phyloP scores from a whole-genome alignment of 768 basidiomycete genomes.

The Brasilioporus rufonigricans region DNA sequence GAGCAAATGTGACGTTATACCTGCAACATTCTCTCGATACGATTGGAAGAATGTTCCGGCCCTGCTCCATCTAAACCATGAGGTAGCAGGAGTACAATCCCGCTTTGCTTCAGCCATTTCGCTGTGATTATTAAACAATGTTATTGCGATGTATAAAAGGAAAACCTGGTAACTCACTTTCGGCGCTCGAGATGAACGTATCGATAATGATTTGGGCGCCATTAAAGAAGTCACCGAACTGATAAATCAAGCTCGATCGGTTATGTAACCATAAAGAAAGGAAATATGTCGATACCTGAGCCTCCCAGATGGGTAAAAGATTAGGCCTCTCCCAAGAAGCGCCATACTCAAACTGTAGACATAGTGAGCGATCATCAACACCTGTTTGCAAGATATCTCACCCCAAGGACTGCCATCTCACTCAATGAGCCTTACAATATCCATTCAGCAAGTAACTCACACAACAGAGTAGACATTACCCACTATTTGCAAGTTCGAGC shows the following conservation, averaged over 20 bases:
- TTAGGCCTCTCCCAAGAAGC: slow-evolving; percentile 85
- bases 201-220: slow-evolving; percentile 88
- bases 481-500: slow-evolving; percentile 87
- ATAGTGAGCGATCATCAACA: not conserved
- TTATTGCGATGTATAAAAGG: not conserved
- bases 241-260: not conserved
- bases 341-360: slow-evolving; percentile 81
- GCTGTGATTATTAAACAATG: slow-evolving; percentile 41
- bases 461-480: slow-evolving; percentile 19
- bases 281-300: slow-evolving; percentile 51
- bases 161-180: slow-evolving; percentile 51
- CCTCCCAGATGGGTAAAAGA: slow-evolving; percentile 88
- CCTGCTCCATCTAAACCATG: slow-evolving; percentile 93
- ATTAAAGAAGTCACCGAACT: slow-evolving; percentile 95
- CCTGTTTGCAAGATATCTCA: slow-evolving; percentile 35
- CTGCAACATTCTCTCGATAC: slow-evolving; percentile 90
- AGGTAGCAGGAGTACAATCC: slow-evolving; percentile 79
- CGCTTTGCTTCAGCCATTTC: slow-evolving; percentile 93
- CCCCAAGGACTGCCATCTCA: slow-evolving; percentile 86
- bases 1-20: slow-evolving; percentile 34
- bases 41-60: slow-evolving; percentile 88
- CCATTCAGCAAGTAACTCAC: not conserved
- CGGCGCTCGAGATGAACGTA: slow-evolving; percentile 80
- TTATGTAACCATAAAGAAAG: not conserved
- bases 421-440: slow-evolving; percentile 68